Evolutionary conservation across 352 stramenopile genomes (phyloP).

Genomic region (Phytophthora vignae): DNA sequence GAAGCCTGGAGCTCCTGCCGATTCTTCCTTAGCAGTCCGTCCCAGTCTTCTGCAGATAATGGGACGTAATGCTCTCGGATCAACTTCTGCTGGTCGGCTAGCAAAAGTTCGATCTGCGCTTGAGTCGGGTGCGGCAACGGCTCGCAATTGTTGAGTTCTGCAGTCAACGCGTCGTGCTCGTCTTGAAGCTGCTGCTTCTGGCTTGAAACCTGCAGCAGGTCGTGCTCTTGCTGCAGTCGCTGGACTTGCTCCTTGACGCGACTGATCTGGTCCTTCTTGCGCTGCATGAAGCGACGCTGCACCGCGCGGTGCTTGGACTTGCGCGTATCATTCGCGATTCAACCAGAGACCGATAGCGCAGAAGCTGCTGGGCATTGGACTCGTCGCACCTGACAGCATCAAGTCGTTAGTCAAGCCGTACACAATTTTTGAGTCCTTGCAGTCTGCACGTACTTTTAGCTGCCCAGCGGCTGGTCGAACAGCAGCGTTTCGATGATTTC

Average conservation of each 20-base stretch:
- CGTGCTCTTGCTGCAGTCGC: conserved; percentile 39
- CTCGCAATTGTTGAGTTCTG: conserved; percentile 12
- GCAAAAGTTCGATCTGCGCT: conserved; percentile 35
- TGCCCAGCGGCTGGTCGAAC: conserved; percentile 26
- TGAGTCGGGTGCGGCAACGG: conserved; percentile 13
- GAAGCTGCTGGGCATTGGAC: conserved; percentile 9
- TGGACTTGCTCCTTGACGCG: conserved; percentile 36
- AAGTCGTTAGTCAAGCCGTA: not conserved
- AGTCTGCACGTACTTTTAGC: not conserved
- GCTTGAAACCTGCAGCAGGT: conserved; percentile 28
- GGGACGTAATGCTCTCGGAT: conserved; percentile 37
- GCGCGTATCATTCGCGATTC: conserved; percentile 29
- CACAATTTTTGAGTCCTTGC: not conserved
- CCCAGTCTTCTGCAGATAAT: conserved; percentile 26
- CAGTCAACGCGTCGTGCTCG: conserved; percentile 34
- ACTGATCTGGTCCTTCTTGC: conserved; percentile 53
- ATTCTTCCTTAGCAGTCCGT: conserved; percentile 30
- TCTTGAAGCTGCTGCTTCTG: conserved; percentile 38
- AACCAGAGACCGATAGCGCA: conserved; percentile 23
- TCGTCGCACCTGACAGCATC: not conserved
- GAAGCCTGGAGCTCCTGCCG: conserved; percentile 38
- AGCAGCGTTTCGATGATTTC: conserved; percentile 50
- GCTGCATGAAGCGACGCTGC: conserved; percentile 54
- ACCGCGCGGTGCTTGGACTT: conserved; percentile 55
- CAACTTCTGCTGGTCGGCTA: conserved; percentile 40